Percentiles rank a stretch among this genome's conserved stretches.
phyloP scores from a whole-genome alignment of 2,329 filamentous ascomycete species.

The Talaromyces sp. region DNA sequence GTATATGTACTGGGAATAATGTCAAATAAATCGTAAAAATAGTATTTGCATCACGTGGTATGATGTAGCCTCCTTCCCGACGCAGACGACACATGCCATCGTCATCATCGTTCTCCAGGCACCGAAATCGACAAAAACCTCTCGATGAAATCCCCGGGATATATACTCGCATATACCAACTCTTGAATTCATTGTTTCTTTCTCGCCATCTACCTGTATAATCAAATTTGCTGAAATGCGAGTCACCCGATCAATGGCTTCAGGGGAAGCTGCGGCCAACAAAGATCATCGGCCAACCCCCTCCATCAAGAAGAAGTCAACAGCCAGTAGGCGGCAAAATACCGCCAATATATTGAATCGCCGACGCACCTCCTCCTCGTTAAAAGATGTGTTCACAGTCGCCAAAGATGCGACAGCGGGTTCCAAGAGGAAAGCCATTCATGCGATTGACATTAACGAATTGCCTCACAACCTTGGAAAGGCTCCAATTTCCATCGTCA shows the following conservation, averaged over 20 bases:
- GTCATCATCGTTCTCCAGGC: neutral
- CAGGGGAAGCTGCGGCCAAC: constrained; percentile 13
- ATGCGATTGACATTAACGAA: constrained; percentile 32
- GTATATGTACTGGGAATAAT: neutral
- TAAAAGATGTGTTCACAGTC: constrained; percentile 1
- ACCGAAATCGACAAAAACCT: neutral
- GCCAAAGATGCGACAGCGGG: constrained; percentile 19
- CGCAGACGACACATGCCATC: neutral
- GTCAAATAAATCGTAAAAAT: neutral
- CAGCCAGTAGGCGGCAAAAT: neutral
- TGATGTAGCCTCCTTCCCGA: neutral
- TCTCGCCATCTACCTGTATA: neutral
- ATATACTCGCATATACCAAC: neutral
- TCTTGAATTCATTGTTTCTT: constrained; percentile 32
- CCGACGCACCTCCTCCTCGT: neutral
- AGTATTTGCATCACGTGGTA: neutral
- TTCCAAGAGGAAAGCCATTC: constrained; percentile 21
- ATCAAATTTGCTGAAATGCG: constrained; percentile 1
- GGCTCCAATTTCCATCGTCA: neutral
- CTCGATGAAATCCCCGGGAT: neutral
- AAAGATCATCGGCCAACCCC: neutral
- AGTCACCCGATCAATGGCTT: constrained; percentile 24
- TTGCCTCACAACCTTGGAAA: constrained; percentile 55
- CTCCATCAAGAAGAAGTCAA: neutral
- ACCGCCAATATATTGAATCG: neutral